Evolutionary conservation across 345 rosid genomes (phyloP), one percentile per base, ranked within the genome.

Genomic region (Gossypium anomalum): DNA sequence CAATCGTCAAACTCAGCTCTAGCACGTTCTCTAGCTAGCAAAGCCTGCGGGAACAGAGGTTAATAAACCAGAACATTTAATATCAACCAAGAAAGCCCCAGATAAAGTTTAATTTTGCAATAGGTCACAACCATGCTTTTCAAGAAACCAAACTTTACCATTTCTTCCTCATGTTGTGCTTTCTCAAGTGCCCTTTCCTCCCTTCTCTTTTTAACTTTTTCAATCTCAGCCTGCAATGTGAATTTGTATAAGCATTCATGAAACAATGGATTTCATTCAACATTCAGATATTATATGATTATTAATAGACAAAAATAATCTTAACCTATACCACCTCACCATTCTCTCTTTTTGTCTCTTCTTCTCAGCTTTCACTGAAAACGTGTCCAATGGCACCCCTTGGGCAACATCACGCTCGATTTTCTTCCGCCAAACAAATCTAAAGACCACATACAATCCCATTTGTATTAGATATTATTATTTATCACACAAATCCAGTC

Each of bases 1-100:
- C 96, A 95, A 67, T 95, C 99, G 66, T 93, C 97, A 80, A 87
- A 90, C 81, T 95, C 99, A 77, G 98, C 99, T 74, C 96, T 85
- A 69, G 99, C 96, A 77, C 97, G 97, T 70, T 95, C 99, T 81
- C 99, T 91, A 25, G 98, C 97, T 79, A 95, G 82, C 75, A 93
- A 15, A 22, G 96, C 97, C 98, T 94, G 84, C 66, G 84, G 67
- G 75, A 81, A 74, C 29, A 68, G 7, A 67, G 34, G 14, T 70
- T 27, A 76, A 16, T 15, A 60, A 55, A 63, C 58, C 63, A 72
- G 23, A 9, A 20, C 9, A 44, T 5, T 48, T 52, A 41, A 74
- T 41, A 73, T n/a, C 57, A 12, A 3, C 22, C 29, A 10, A 53
- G 44, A 20, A 17, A 76, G 4, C 23, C 4, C 49, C 34, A 64